Conservation (phyloP, 2,329 filamentous ascomycete species). For the Ustilaginoidea virens region DNA sequence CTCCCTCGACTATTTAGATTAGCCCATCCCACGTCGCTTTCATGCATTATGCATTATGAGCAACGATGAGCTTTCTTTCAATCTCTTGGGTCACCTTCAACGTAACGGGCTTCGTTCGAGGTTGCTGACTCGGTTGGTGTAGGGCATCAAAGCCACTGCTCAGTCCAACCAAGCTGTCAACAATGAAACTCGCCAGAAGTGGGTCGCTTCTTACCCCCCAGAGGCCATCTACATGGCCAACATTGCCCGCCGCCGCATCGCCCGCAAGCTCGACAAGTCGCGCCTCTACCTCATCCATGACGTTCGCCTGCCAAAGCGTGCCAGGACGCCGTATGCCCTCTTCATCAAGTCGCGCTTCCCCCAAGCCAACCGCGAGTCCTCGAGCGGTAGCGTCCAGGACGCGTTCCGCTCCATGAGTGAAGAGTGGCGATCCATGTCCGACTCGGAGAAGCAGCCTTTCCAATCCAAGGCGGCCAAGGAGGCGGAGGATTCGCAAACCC, state of each 20-base stretch:
- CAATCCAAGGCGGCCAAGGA: constrained; percentile 13
- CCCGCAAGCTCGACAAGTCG: constrained; percentile 17
- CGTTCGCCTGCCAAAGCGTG: constrained; percentile 28
- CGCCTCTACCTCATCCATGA: constrained; percentile 22
- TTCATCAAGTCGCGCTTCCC: constrained; percentile 24
- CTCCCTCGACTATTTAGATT: neutral
- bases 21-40: too few relatives aligned
- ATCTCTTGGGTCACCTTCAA: too few relatives aligned
- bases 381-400: constrained; percentile 6
- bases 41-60: neutral
- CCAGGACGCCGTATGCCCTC: constrained; percentile 15
- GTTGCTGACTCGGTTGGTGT: neutral
- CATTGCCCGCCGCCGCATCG: constrained; percentile 27
- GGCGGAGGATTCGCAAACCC: constrained; percentile 5
- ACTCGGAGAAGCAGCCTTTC: constrained; percentile 26
- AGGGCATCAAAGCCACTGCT: constrained; percentile 18
- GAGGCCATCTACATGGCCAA: constrained; percentile 29
- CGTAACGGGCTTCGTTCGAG: neutral
- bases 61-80: neutral
- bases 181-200: constrained; percentile 24
- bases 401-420: constrained; percentile 10
- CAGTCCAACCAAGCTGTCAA: constrained; percentile 26
- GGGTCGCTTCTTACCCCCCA: constrained; percentile 29
- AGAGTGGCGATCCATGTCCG: constrained; percentile 28
- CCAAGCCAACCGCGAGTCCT: constrained; percentile 10